Evolutionary conservation across 2,329 filamentous ascomycete species (phyloP), one percentile per base, ranked within the genome.

Genomic region (Xylaria polymorpha): DNA sequence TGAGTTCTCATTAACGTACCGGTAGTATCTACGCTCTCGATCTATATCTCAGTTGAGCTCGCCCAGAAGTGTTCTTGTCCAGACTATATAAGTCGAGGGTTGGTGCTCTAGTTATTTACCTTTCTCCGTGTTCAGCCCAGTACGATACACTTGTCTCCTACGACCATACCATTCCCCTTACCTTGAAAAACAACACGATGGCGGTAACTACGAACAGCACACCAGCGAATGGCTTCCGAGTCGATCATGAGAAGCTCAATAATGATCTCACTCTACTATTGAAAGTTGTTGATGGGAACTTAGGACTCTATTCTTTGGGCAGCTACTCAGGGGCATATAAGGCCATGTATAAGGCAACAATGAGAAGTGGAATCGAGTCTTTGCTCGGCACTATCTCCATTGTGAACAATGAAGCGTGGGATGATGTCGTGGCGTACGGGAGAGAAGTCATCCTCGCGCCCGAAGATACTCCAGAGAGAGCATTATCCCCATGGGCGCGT

Each of bases 361-460:
- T 71, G 66, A 61, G 20, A 55, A 43, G 20, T 25, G 69, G 69
- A 15, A 35, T 71, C 8, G 15, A 69, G 18, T 53, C 63, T 4
- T 41, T 71, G 2, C 39, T 46, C 14, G 69, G 69, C 20, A 59
- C 59, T 25, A 22, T 61, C 14, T 61, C 66, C 15, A 66, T 63
- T 43, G 20, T 22, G 2, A 60, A 66, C 15, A 68, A 37, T 25
- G 25, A 51, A 32, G 66, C 50, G 0, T 71, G 69, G 69, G 39
- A 44, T 0, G 69, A 71, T 22, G 69, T 64, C 2, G 64, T 69
- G 22, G 50, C 37, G 2, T 71, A 71, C 44, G 69, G 41, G 12
- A 66, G 66, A 62, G 63, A 71, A 46, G 69, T 71, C 3, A 69
- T 71, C 15, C 2, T 64, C 4, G 62, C 55, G 0, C 69, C 69